A percentile compares a stretch with the other conserved stretches of the same genome.
Evolutionary conservation across 75 land plant species (phyloP).

Genomic region (Pinus tabuliformis): DNA sequence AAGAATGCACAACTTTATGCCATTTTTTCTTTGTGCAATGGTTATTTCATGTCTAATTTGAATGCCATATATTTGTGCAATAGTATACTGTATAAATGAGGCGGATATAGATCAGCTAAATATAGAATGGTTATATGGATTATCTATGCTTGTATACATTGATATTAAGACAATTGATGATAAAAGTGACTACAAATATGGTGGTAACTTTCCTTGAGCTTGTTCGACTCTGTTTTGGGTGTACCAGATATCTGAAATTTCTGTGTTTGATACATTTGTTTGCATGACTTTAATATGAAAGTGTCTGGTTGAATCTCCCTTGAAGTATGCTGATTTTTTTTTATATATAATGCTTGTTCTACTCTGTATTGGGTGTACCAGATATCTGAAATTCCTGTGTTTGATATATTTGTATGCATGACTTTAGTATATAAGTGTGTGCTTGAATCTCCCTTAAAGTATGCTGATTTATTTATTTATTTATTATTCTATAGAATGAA

Average conservation of each 20-base stretch:
- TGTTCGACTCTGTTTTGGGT: neutral
- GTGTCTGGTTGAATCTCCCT: too few species aligned
- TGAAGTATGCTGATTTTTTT: too few species aligned
- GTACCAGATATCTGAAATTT: too few species aligned
- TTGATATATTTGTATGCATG: too few species aligned
- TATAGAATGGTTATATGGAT: neutral
- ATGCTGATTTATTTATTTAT: too few species aligned
- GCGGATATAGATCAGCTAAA: neutral
- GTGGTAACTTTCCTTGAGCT: neutral
- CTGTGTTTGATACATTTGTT: too few species aligned
- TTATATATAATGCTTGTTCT: neutral
- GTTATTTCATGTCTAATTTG: neutral
- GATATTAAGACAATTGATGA: too few species aligned
- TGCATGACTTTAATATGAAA: too few species aligned
- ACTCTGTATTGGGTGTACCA: neutral
- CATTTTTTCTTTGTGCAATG: constrained; percentile 14
- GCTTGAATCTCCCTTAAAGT: too few species aligned
- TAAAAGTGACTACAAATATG: neutral
- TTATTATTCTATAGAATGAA: too few species aligned
- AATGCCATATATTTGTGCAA: neutral
- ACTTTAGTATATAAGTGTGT: too few species aligned
- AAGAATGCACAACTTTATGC: neutral
- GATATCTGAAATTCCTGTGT: too few species aligned
- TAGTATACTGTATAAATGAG: neutral
- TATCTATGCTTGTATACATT: neutral